phyloP scores from a whole-genome alignment of 345 rosid genomes.

The Raphanus raphanistrum region DNA sequence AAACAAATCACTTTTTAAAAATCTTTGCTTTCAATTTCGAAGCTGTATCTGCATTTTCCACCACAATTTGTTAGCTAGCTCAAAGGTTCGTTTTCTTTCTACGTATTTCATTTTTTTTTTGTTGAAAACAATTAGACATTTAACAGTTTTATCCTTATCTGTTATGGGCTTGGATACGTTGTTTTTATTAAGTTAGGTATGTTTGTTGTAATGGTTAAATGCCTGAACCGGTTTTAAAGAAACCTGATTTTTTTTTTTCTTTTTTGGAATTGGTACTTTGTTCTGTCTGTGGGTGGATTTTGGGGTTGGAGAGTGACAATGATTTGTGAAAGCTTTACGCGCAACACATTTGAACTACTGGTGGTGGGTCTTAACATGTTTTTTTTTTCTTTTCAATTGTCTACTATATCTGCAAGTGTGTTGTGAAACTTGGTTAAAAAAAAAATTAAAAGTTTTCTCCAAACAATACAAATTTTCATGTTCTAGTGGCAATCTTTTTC shows the following conservation, averaged over 20 bases:
- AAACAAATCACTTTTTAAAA: neutral
- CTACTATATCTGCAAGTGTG: conserved; percentile 31
- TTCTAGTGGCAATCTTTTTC: neutral
- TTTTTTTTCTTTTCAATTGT: neutral
- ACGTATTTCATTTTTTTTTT: neutral
- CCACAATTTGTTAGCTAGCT: conserved; percentile 1
- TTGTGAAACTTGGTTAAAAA: conserved; percentile 2
- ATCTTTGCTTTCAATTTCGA: neutral
- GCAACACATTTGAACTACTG: conserved; percentile 22
- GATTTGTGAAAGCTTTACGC: conserved; percentile 27
- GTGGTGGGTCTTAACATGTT: conserved; percentile 33
- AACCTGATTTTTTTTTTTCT: neutral
- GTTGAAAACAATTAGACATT: neutral
- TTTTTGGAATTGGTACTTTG: conserved; percentile 10
- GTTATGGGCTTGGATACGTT: neutral
- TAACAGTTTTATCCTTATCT: neutral
- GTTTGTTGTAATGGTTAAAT: conserved; percentile 5
- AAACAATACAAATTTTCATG: neutral
- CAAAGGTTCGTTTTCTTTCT: conserved; percentile 18
- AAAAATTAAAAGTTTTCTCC: conserved; percentile 4
- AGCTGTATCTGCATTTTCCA: conserved; percentile 22
- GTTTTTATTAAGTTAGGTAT: neutral
- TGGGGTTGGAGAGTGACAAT: conserved; percentile 21
- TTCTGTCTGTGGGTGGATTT: conserved; percentile 11
- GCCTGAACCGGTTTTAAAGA: neutral